Conservation (phyloP, 495 filamentous ascomycete genomes). For the Thermochaetoides thermophila region DNA sequence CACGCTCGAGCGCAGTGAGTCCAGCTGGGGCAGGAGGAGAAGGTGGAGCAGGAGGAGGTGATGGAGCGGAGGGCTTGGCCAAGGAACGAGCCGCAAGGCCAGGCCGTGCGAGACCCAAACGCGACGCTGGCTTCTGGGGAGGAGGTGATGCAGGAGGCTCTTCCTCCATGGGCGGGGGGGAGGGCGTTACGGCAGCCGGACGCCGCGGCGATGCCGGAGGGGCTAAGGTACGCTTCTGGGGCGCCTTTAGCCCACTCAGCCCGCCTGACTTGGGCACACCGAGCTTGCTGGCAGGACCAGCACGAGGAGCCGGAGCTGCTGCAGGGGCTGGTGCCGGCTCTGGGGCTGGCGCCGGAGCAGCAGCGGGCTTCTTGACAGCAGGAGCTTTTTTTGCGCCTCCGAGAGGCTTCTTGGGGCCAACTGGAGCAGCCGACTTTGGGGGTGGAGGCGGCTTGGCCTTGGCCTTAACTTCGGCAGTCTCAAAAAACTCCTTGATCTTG, state of each 20-base stretch:
- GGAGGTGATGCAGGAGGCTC: slow-evolving; percentile 45
- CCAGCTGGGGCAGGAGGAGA: slow-evolving; percentile 39
- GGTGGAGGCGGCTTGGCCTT: slow-evolving; percentile 90
- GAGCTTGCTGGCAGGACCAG: slow-evolving; percentile 45
- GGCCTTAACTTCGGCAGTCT: slow-evolving; percentile 85
- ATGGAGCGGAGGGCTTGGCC: slow-evolving; percentile 50
- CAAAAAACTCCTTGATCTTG: slow-evolving; percentile 92
- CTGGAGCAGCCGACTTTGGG: slow-evolving; percentile 15
- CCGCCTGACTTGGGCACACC: slow-evolving; percentile 51
- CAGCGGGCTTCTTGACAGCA: slow-evolving; percentile 24
- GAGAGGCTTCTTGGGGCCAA: slow-evolving; percentile 31
- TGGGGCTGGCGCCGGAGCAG: slow-evolving; percentile 29
- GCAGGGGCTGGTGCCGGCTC: slow-evolving; percentile 24
- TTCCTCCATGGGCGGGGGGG: slow-evolving; percentile 29
- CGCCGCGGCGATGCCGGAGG: slow-evolving; percentile 51
- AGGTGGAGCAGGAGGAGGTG: slow-evolving; percentile 21
- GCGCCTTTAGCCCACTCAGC: slow-evolving; percentile 53
- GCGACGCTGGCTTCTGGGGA: slow-evolving; percentile 29
- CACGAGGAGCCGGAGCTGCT: slow-evolving; percentile 43
- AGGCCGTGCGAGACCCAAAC: slow-evolving; percentile 55
- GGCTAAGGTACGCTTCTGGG: slow-evolving; percentile 43
- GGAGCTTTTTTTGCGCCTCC: slow-evolving; percentile 32
- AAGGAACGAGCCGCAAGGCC: slow-evolving; percentile 77
- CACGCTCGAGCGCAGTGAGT: slow-evolving; percentile 59
- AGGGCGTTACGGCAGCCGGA: slow-evolving; percentile 31